Conservation (phyloP, 495 filamentous ascomycete species). For the Aspergillus bertholletiae region DNA sequence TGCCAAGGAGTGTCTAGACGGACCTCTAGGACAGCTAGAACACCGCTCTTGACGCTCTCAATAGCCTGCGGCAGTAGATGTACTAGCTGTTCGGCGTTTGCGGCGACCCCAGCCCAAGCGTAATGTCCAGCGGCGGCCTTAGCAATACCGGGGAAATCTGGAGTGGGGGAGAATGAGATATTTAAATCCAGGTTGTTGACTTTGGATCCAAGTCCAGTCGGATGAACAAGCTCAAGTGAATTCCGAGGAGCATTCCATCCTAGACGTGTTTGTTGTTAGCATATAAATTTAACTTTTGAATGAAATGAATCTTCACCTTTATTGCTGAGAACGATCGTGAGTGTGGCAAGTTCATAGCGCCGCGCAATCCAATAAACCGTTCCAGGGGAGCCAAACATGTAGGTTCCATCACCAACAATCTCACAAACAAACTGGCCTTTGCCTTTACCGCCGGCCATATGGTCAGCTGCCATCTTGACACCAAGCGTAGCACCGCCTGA, state of each 20-base stretch:
- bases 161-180: slow-evolving; percentile 80
- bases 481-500: slow-evolving; percentile 86
- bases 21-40: slow-evolving; percentile 63
- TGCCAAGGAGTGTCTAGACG: slow-evolving; percentile 42
- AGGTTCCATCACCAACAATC: slow-evolving; percentile 91
- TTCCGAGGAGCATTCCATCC: slow-evolving; percentile 85
- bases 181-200: slow-evolving; percentile 84
- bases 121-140: slow-evolving; percentile 82
- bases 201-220: slow-evolving; percentile 69
- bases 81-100: slow-evolving; percentile 59
- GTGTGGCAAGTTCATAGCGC: slow-evolving; percentile 80
- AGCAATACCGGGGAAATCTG: slow-evolving; percentile 89
- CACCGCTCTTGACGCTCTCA: slow-evolving; percentile 61
- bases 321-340: slow-evolving; percentile 93
- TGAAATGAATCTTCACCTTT: no score
- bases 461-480: slow-evolving; percentile 79
- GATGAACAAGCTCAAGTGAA: slow-evolving; percentile 77
- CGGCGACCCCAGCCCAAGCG: slow-evolving; percentile 64
- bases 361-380: slow-evolving; percentile 90
- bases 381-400: slow-evolving; percentile 81
- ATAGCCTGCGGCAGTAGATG: slow-evolving; percentile 61
- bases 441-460: slow-evolving; percentile 49
- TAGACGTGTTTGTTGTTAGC: no score
- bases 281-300: no score
- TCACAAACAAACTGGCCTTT: slow-evolving; percentile 87